Conservation (phyloP, 768 basidiomycete species). For the Macrolepiota dolichaula region DNA sequence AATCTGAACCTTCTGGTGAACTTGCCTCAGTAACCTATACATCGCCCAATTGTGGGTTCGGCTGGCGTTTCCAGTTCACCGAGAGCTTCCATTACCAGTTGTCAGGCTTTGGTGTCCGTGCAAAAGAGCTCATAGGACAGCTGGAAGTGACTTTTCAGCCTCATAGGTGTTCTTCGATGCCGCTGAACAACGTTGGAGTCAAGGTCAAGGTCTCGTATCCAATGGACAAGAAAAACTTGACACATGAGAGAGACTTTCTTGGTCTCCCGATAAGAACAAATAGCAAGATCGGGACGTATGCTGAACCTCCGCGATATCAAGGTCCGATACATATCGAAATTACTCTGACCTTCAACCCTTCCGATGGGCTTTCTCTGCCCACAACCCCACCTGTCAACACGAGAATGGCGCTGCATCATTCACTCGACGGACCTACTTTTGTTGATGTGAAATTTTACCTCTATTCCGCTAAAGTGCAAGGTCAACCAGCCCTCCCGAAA, state of each 20-base stretch:
- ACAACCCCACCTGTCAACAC: not conserved
- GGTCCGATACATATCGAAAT: not conserved
- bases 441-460: slow-evolving; percentile 14
- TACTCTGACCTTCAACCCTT: not conserved
- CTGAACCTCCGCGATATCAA: not conserved
- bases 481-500: not conserved
- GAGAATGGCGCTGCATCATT: not conserved
- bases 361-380: not conserved
- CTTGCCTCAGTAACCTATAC: not conserved
- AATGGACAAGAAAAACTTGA: not conserved
- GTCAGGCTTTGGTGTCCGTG: not conserved
- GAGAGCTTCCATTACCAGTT: not conserved
- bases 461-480: not conserved
- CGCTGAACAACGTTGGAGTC: not conserved
- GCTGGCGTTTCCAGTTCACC: slow-evolving; percentile 3
- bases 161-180: not conserved
- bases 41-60: slow-evolving; percentile 3
- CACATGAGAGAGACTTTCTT: not conserved
- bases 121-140: not conserved
- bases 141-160: not conserved
- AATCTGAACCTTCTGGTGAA: not conserved
- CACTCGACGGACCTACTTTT: slow-evolving; percentile 6
- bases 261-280: not conserved
- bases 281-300: not conserved
- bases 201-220: not conserved